Evolutionary conservation across 2,329 filamentous ascomycete genomes (phyloP).

Genomic region (Claviceps sp.): DNA sequence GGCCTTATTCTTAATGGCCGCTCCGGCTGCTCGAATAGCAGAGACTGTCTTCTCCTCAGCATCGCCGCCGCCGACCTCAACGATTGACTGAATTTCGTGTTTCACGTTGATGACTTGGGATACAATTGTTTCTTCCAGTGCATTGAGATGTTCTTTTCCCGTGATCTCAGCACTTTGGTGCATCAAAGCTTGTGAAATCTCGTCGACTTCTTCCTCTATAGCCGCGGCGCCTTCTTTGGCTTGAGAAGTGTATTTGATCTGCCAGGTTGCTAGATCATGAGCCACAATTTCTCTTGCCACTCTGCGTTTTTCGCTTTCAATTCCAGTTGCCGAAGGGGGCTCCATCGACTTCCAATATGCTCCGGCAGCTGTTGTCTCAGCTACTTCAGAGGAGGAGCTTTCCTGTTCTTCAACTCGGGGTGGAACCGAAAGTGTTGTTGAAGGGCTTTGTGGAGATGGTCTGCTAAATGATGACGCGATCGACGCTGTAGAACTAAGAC

Average conservation of each 20-base stretch:
- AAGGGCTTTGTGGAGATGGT: constrained; percentile 18
- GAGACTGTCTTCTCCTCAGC: constrained; percentile 30
- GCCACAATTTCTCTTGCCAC: constrained; percentile 54
- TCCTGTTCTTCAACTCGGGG: constrained; percentile 8
- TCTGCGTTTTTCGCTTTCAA: constrained; percentile 41
- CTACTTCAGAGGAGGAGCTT: constrained; percentile 15
- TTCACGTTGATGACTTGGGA: constrained; percentile 54
- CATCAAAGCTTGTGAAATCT: constrained; percentile 43
- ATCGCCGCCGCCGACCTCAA: constrained; percentile 30
- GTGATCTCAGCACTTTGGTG: constrained; percentile 50
- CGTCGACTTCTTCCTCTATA: constrained; percentile 56
- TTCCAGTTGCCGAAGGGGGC: constrained; percentile 30
- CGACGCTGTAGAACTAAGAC: constrained; percentile 10
- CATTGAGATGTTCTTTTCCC: constrained; percentile 52
- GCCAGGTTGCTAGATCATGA: constrained; percentile 72
- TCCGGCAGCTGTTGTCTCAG: constrained; percentile 10
- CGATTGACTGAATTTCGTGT: constrained; percentile 48
- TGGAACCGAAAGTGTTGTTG: constrained; percentile 19
- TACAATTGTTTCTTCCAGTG: constrained; percentile 55
- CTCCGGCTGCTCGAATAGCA: constrained; percentile 52
- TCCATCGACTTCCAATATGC: constrained; percentile 23
- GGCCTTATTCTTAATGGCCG: constrained; percentile 63
- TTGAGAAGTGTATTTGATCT: constrained; percentile 74
- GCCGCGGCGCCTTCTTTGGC: constrained; percentile 66
- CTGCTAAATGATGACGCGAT: constrained; percentile 22